These are phyloP conservation scores for Solanum pinnatisectum DNA, from an alignment of 257 asterid species.

Conservation along the genomic window DNA sequence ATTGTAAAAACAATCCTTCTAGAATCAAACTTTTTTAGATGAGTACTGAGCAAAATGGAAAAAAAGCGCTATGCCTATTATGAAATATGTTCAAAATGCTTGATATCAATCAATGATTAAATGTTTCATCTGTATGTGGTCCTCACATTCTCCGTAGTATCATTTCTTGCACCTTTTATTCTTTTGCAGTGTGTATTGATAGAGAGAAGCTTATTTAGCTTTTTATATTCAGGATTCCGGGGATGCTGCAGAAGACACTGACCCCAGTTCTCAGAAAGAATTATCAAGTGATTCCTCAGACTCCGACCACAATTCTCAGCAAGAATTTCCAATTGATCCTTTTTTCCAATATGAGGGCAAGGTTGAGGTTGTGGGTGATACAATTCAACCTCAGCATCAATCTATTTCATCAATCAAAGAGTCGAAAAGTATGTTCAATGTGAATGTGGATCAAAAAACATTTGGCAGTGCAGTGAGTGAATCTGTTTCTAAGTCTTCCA, in stretches of 20 bases:
- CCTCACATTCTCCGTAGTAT: background rate
- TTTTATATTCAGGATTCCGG: background rate
- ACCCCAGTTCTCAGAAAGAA: background rate
- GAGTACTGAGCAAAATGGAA: background rate
- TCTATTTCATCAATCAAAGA: slow-evolving; percentile 17
- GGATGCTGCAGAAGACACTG: slow-evolving; percentile 1
- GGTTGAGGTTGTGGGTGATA: slow-evolving; percentile 11
- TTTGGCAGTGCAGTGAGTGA: background rate
- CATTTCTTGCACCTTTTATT: background rate
- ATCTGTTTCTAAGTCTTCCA: background rate
- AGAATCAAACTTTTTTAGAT: background rate
- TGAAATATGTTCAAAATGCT: background rate
- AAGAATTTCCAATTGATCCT: slow-evolving; percentile 10
- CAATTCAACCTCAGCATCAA: slow-evolving; percentile 19
- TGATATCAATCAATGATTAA: background rate
- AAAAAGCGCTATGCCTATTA: background rate
- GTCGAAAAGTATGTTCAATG: slow-evolving; percentile 8
- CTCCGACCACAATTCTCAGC: background rate
- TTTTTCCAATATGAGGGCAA: slow-evolving; percentile 9
- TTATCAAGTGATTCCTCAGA: background rate
- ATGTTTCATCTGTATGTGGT: background rate
- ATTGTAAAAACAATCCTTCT: background rate
- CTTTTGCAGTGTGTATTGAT: slow-evolving; percentile 20
- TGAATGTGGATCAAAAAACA: slow-evolving; percentile 13
- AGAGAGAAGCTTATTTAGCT: slow-evolving; percentile 17